These are phyloP conservation scores for Colletotrichum chrysophilum DNA, from an alignment of 2,329 filamentous ascomycete genomes.

Conservation along the genomic window DNA sequence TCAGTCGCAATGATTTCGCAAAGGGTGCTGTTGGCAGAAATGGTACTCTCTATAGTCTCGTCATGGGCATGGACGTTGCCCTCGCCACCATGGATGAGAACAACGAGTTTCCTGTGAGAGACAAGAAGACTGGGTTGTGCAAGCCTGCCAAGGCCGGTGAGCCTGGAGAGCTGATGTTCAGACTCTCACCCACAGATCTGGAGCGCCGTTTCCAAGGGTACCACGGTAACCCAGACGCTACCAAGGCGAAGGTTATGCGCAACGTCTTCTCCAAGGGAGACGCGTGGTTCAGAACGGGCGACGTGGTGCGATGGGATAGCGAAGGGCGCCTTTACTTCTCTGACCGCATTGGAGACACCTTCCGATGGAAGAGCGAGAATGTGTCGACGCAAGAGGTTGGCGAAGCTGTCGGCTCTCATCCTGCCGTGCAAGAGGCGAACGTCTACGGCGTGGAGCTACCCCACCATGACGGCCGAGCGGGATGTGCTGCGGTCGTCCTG, in stretches of 20 bases:
- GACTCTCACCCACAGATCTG: slow-evolving; percentile 70
- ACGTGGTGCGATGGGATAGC: slow-evolving; percentile 73
- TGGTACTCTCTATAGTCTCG: slow-evolving; percentile 63
- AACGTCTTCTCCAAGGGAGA: slow-evolving; percentile 78
- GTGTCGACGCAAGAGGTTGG: slow-evolving; percentile 83
- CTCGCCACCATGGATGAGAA: slow-evolving; percentile 76
- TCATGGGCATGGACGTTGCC: slow-evolving; percentile 56
- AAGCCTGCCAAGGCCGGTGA: slow-evolving; percentile 61
- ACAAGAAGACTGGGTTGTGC: slow-evolving; percentile 74
- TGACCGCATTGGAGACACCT: slow-evolving; percentile 81
- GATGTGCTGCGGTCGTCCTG: slow-evolving; percentile 76
- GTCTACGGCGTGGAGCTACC: slow-evolving; percentile 85
- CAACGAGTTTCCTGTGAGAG: slow-evolving; percentile 70
- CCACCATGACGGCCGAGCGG: slow-evolving; percentile 82
- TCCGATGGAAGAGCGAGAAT: slow-evolving; percentile 84
- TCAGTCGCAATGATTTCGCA: slow-evolving; percentile 73
- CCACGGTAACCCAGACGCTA: slow-evolving; percentile 75
- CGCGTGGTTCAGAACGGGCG: slow-evolving; percentile 84
- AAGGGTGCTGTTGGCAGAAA: slow-evolving; percentile 80
- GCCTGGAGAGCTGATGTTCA: slow-evolving; percentile 77
- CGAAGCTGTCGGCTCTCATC: slow-evolving; percentile 72
- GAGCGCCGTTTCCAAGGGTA: slow-evolving; percentile 79
- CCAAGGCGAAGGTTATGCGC: slow-evolving; percentile 74
- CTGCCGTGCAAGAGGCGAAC: slow-evolving; percentile 76
- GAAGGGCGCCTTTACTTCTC: slow-evolving; percentile 81